Evolutionary conservation across 129 eudicot species (phyloP), one percentile per base, ranked within the genome.

Genomic region (Pittosporum tobira): DNA sequence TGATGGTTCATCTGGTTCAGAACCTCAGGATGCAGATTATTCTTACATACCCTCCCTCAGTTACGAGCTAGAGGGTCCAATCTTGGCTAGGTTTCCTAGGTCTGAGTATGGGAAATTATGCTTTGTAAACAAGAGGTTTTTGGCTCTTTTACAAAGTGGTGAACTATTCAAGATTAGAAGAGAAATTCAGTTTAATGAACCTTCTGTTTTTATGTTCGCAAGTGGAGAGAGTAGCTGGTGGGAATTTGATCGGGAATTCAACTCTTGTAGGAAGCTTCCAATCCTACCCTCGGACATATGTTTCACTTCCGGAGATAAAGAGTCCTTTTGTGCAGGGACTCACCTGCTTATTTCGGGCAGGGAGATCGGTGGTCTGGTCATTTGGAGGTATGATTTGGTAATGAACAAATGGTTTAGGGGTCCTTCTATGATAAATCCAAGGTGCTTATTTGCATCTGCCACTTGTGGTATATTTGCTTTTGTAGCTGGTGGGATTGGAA

Each of bases 11-110:
- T 62, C 59, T 18, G 16, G 65, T 65, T 55, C 47, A 36, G 65
- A 75, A 78, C 83, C 81, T 68, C 84, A 84, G 87, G 96, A 88
- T 88, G 96, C 94, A 80, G 88, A 88, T 77, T 77, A 80, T 63
- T 66, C 70, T 53, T 46, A 74, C 75, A 66, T 64, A 28, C 85
- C 82, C 43, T 73, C 84, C 30, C 81, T 84, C n/a, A 62, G 74
- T 73, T 82, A 84, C 47, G 96, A 88, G 69, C 38, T 88, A 50
- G 89, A 88, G 70, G 68, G 42, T 56, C 63, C 82, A 22, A 79
- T 88, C n/a, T 68, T 88, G 27, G 94, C 97, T 20, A 71, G 95
- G 59, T 67, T 80, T 47, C 93, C 95, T 19, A 67, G 79, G 57
- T 79, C 85, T 5, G 93, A 89, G 73, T 71, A 74, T 46, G 77